Base-by-base conservation (phyloP, 257 asterid species). In the Gynochthodes officinalis region DNA sequence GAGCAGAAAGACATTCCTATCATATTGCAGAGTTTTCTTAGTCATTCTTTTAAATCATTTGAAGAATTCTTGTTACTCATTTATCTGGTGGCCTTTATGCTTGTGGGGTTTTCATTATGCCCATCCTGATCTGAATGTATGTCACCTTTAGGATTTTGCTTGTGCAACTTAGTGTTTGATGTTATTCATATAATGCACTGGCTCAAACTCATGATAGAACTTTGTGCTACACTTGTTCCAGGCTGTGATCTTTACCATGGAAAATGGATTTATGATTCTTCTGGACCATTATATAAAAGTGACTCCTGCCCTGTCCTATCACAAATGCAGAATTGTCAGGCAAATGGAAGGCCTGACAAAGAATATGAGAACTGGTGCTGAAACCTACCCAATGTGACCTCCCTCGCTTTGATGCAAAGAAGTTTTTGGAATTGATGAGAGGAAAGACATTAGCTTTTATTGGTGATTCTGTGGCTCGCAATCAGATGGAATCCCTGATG, bases 381-480 rank as follows among this genome's bases (percentile, higher is more conserved):
- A 85, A 89, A 84, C 99, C 99, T 54, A 75, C 77, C 67, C 84
- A 86, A 64, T 95, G 99, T 78, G 91, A 85, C 67, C 81, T 95
- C 64, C 98, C 96, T 23, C 86, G 92, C 74, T 85, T 92, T 80
- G 95, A 90, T 62, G 80, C 97, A 0, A 87, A 78, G 77, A 81
- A 72, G 73, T 95, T 95, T 81, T 84, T 91, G 89, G 93, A 92
- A 77, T 62, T 90, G 67, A 92, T 95, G 98, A 84, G 93, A 73
- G 97, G 97, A 43, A 95, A 95, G 79, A 90, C 99, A 35, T 77
- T 95, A 73, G 99, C 98, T 76, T 95, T 87, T 78, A 87, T 95
- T 66, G 99, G 99, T 46, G 99, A 95, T 77, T 95, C 99, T 59
- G 96, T 95, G 78, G 94, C 98, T 67, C 92, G 99, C 75, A 95